phyloP scores from a whole-genome alignment of 352 stramenopile species.

The Pythium plurisporium region DNA sequence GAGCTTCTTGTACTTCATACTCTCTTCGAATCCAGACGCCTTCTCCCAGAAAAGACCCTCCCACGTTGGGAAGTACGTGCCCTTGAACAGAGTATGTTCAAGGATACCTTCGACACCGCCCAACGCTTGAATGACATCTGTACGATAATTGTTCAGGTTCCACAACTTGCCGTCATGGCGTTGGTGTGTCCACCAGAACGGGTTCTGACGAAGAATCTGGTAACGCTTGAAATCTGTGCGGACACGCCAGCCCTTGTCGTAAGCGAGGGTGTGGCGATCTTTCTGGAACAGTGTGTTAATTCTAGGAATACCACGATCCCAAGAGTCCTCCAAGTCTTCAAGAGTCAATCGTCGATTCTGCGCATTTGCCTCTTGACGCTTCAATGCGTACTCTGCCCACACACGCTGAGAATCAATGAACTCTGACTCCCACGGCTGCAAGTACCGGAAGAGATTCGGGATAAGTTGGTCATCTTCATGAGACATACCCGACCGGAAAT shows the following conservation, averaged over 20 bases:
- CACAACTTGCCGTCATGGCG: constrained; percentile 99
- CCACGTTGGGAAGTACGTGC: constrained; percentile 99
- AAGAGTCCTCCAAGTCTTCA: constrained; percentile 99
- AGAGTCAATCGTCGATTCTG: constrained; percentile 98
- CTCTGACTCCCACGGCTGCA: constrained; percentile 98
- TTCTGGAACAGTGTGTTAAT: constrained; percentile 97
- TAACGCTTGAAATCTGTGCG: constrained; percentile 99
- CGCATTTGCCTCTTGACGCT: constrained; percentile 98
- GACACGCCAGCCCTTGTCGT: constrained; percentile 99
- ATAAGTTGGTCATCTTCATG: constrained; percentile 99
- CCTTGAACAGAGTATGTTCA: constrained; percentile 99
- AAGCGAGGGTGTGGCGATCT: constrained; percentile 99
- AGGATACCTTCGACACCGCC: constrained; percentile 99
- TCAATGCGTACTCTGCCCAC: constrained; percentile 99
- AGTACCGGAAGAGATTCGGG: constrained; percentile 99
- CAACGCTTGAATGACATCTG: constrained; percentile 99
- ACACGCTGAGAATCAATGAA: constrained; percentile 99
- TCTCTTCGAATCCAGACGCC: constrained; percentile 92
- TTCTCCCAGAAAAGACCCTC: constrained; percentile 99
- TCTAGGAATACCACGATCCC: constrained; percentile 97
- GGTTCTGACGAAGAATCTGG: constrained; percentile 96
- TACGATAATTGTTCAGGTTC: constrained; percentile 99
- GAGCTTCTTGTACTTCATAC: constrained; percentile 99
- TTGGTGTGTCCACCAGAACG: constrained; percentile 99
- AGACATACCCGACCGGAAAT: constrained; percentile 97